Evolutionary conservation across 2,329 filamentous ascomycete genomes (phyloP).

Genomic region (Phialocephala subalpina): DNA sequence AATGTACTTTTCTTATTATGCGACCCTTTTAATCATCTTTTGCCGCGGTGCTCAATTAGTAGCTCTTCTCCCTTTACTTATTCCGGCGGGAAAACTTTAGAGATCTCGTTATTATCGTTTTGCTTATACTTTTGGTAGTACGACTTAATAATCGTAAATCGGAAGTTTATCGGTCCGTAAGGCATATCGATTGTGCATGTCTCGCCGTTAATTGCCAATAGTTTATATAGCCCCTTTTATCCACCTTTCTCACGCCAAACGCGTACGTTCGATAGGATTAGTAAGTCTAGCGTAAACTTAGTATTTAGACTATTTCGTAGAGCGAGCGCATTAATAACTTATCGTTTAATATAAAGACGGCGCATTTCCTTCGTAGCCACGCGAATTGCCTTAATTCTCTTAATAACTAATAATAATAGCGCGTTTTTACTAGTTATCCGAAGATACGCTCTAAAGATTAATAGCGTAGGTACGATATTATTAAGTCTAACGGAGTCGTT

Average conservation of each 20-base stretch:
- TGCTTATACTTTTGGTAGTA: not conserved
- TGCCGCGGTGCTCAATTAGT: too few relatives aligned
- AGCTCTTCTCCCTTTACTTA: too few relatives aligned
- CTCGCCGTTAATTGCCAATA: not conserved
- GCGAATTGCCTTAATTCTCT: too few relatives aligned
- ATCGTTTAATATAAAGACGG: not conserved
- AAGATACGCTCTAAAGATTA: not conserved
- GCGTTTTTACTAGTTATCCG: not conserved
- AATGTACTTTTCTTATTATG: too few relatives aligned
- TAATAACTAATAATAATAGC: not conserved
- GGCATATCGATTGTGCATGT: not conserved
- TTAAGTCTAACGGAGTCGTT: not conserved
- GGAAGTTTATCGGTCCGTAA: not conserved
- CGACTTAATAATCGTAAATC: not conserved
- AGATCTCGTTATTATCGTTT: too few relatives aligned
- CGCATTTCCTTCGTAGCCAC: too few relatives aligned
- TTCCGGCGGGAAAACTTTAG: too few relatives aligned
- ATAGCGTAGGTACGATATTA: not conserved
- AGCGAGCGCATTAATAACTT: not conserved
- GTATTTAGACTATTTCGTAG: not conserved
- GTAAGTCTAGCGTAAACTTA: not conserved
- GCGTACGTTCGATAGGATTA: not conserved
- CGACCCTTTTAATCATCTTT: too few relatives aligned
- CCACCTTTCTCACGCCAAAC: not conserved
- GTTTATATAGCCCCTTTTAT: not conserved